Evolutionary conservation across 129 eudicot genomes (phyloP).

Genomic region (Flaveria trinervia): DNA sequence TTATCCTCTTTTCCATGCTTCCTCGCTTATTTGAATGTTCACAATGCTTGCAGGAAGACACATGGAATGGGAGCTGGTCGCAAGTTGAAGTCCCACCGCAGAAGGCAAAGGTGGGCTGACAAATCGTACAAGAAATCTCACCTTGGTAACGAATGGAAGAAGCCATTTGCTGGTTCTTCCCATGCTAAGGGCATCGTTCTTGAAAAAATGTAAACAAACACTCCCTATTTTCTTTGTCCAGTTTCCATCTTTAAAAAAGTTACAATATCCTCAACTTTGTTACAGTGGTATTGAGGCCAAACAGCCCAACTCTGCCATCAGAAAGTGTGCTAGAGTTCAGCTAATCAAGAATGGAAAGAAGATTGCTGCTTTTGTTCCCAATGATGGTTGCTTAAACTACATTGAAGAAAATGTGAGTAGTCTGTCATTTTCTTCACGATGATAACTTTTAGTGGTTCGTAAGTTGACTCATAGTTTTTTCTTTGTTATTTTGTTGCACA

Average conservation of each 20-base stretch:
- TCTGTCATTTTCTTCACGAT: neutral
- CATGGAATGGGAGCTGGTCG: slow-evolving; percentile 72
- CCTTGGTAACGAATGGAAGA: slow-evolving; percentile 60
- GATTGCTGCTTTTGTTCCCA: slow-evolving; percentile 62
- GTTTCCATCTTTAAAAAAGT: neutral
- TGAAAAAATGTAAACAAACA: slow-evolving; percentile 45
- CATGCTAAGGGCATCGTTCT: slow-evolving; percentile 55
- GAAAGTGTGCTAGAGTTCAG: slow-evolving; percentile 58
- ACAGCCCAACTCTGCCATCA: slow-evolving; percentile 60
- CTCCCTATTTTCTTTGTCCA: neutral
- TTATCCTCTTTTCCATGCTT: neutral
- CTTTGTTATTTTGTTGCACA: neutral
- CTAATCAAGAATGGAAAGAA: slow-evolving; percentile 53
- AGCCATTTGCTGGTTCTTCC: slow-evolving; percentile 60
- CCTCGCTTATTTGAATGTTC: too few relatives aligned
- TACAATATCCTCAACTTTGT: neutral
- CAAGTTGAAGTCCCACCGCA: slow-evolving; percentile 56
- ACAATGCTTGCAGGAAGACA: slow-evolving; percentile 40
- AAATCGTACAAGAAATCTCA: slow-evolving; percentile 57
- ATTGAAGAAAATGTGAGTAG: slow-evolving; percentile 49
- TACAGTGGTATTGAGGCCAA: slow-evolving; percentile 58
- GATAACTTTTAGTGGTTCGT: neutral
- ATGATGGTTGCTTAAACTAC: slow-evolving; percentile 63
- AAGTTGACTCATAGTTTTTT: neutral
- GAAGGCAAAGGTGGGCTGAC: slow-evolving; percentile 63